Conservation (phyloP, 2,329 filamentous ascomycete species). For the Coniochaeta sp. region DNA sequence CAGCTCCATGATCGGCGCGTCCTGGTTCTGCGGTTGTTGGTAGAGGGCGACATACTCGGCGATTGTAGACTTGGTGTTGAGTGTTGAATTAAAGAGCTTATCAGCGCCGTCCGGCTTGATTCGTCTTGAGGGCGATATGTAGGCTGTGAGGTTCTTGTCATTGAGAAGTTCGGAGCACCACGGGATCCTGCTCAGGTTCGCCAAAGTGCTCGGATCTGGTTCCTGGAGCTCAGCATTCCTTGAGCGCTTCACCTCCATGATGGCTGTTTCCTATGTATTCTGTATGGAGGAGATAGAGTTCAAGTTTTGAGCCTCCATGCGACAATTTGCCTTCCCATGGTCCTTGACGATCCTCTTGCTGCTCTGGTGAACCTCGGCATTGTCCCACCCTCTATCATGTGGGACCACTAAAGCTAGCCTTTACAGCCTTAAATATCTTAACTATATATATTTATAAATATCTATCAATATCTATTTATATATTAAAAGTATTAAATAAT, state of each 20-base stretch:
- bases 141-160: neutral
- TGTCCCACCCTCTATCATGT: neutral
- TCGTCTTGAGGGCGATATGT: neutral
- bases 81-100: constrained; percentile 42
- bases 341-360: neutral
- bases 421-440: neutral
- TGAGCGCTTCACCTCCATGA: neutral
- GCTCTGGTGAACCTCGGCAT: neutral
- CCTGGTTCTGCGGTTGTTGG: constrained; percentile 17
- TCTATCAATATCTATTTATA: neutral
- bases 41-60: constrained; percentile 34
- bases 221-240: neutral
- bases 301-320: neutral
- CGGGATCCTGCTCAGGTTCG: neutral
- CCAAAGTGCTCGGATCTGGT: neutral
- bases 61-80: constrained; percentile 43
- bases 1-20: constrained; percentile 17
- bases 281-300: neutral
- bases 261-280: neutral
- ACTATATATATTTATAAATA: neutral
- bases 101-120: constrained; percentile 35
- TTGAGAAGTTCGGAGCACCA: neutral
- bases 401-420: neutral
- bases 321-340: neutral
- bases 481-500: neutral